Conservation (phyloP, 192 early-diverging fungal genomes). For the Gigaspora rosea region DNA sequence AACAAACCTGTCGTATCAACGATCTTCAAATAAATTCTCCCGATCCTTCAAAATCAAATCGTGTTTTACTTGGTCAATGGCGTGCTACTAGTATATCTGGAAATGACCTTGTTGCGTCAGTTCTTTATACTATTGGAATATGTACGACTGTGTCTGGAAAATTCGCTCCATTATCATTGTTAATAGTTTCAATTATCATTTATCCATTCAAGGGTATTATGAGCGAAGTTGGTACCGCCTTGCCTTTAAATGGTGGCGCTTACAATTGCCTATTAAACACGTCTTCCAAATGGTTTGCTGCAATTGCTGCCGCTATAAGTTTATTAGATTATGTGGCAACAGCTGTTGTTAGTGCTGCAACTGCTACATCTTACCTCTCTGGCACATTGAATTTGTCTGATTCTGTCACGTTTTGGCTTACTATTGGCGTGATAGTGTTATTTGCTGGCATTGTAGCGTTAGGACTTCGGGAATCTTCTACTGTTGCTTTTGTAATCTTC, state of each 20-base stretch:
- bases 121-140: conserved; percentile 55
- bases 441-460: conserved; percentile 52
- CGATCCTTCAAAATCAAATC: conserved; percentile 6
- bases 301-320: conserved; percentile 46
- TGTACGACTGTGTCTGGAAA: conserved; percentile 48
- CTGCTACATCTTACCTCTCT: conserved; percentile 52
- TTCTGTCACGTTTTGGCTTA: conserved; percentile 42
- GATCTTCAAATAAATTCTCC: conserved; percentile 35
- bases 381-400: conserved; percentile 40
- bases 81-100: conserved; percentile 51
- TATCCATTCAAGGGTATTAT: conserved; percentile 55
- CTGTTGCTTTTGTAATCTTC: conserved; percentile 51
- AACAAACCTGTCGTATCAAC: conserved; percentile 36
- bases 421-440: conserved; percentile 47
- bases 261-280: conserved; percentile 54
- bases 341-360: conserved; percentile 53
- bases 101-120: conserved; percentile 56
- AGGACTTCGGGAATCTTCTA: conserved; percentile 55
- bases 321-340: conserved; percentile 57
- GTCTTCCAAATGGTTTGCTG: conserved; percentile 50
- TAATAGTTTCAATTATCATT: conserved; percentile 49
- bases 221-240: conserved; percentile 50
- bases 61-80: conserved; percentile 41
- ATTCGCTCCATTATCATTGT: conserved; percentile 58
- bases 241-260: conserved; percentile 59